Conservation (phyloP, 371 early-diverging fungal genomes). For the Parasitella parasitica region DNA sequence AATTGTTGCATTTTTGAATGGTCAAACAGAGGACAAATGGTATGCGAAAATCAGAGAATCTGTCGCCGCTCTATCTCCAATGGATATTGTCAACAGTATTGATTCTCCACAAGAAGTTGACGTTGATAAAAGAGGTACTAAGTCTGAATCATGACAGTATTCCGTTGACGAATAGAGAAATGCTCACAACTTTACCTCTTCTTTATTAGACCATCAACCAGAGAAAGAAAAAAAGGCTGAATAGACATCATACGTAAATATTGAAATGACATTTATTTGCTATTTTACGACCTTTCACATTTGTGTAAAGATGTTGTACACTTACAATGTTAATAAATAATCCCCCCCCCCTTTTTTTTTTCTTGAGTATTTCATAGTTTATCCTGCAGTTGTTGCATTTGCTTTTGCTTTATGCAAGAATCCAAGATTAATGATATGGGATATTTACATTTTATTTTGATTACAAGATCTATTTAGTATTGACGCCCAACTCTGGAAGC, state of each 20-base stretch:
- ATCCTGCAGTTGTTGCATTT: too few relatives aligned
- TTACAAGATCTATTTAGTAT: conserved; percentile 18
- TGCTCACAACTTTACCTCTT: conserved; percentile 9
- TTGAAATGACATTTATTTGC: too few relatives aligned
- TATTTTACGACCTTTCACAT: too few relatives aligned
- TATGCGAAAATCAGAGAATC: conserved; percentile 24
- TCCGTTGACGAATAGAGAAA: conserved; percentile 9
- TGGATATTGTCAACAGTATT: conserved; percentile 12
- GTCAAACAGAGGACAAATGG: conserved; percentile 73
- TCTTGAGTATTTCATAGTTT: too few relatives aligned
- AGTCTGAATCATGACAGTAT: conserved; percentile 22
- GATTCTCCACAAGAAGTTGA: neutral
- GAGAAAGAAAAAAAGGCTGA: neutral
- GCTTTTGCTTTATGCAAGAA: too few relatives aligned
- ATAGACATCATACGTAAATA: neutral
- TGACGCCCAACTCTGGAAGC: conserved; percentile 80
- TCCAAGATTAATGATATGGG: too few relatives aligned
- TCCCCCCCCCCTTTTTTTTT: too few relatives aligned
- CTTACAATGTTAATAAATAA: too few relatives aligned
- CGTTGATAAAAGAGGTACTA: neutral
- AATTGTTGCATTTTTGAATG: conserved; percentile 85
- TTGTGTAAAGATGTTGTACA: too few relatives aligned
- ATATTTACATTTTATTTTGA: conserved; percentile 8
- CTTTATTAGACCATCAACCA: neutral
- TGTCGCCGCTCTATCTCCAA: neutral